Evolutionary conservation across 257 asterid species (phyloP), one percentile per base, ranked within the genome.

Genomic region (Plantago major): DNA sequence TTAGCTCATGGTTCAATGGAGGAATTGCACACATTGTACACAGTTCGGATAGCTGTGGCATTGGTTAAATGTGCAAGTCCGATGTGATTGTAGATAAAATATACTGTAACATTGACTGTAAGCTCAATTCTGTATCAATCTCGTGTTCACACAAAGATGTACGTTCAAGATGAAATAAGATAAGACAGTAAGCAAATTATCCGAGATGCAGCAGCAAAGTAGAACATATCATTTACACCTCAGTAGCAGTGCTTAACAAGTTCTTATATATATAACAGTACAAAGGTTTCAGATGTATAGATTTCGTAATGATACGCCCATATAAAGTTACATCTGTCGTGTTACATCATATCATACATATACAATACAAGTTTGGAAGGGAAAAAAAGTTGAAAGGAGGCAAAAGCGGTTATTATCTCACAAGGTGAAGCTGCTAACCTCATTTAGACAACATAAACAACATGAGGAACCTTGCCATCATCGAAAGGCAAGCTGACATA

Each of bases 401-500:
- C 49, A 71, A n/a, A 71, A 42, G 51, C 68, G 11, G 51, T 11
- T 16, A 9, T 40, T 7, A 33, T 33, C 40, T 40, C 11, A 40
- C 37, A 57, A 6, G 38, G 14, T 43, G 5, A 58, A 58, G 48
- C 42, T 59, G 49, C 63, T 42, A 63, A 48, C 47, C 67, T 71
- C 74, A 33, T 11, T 55, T 69, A 68, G 62, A 72, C 83, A 46
- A 87, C 89, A 56, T 85, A 85, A 61, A 84, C 92, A 73, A 93
- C 87, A 70, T 82, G 96, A 26, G 97, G 86, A 64, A 89, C 88
- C 78, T 93, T 89, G 59, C 83, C 88, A 65, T 74, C 86, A 72
- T 85, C 97, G 38, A 76, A 79, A 12, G 97, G 96, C 81, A 93
- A 65, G 70, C 91, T 85, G 7, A 89, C 74, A 67, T 89, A 93